Percentiles rank a stretch among this genome's conserved stretches.
Evolutionary conservation across 2,329 filamentous ascomycete species (phyloP).

Genomic region (Lanzia echinophila): DNA sequence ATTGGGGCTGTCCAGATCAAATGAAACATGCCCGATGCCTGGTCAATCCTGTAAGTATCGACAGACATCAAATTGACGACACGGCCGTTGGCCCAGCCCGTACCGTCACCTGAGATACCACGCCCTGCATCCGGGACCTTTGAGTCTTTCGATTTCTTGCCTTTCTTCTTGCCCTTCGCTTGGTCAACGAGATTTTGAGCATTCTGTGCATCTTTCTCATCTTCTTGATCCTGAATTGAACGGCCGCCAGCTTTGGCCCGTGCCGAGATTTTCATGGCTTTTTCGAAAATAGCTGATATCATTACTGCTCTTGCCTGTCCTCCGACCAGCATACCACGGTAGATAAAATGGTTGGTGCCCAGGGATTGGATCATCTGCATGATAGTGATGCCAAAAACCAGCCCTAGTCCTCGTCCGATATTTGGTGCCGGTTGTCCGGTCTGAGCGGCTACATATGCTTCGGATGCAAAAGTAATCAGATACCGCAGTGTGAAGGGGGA

Average conservation of each 20-base stretch:
- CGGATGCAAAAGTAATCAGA: constrained; percentile 75
- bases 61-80: constrained; percentile 89
- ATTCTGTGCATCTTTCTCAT: constrained; percentile 25
- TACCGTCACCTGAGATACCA: constrained; percentile 59
- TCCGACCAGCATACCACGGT: constrained; percentile 84
- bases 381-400: constrained; percentile 74
- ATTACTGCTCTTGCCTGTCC: constrained; percentile 75
- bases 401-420: constrained; percentile 70
- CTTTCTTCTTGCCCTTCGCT: constrained; percentile 35
- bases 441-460: constrained; percentile 63
- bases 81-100: constrained; percentile 87
- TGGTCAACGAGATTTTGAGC: constrained; percentile 40
- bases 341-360: constrained; percentile 85
- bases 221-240: constrained; percentile 32
- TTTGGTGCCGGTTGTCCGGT: constrained; percentile 49
- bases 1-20: constrained; percentile 84
- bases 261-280: constrained; percentile 82
- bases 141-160: constrained; percentile 38
- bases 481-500: constrained; percentile 81
- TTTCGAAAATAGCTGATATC: constrained; percentile 85
- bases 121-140: constrained; percentile 35
- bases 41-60: constrained; percentile 87
- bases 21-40: constrained; percentile 83
- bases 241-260: constrained; percentile 78
- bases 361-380: constrained; percentile 84